Evolutionary conservation across 2,329 filamentous ascomycete genomes (phyloP).

Genomic region (Xenoacremonium recifei): DNA sequence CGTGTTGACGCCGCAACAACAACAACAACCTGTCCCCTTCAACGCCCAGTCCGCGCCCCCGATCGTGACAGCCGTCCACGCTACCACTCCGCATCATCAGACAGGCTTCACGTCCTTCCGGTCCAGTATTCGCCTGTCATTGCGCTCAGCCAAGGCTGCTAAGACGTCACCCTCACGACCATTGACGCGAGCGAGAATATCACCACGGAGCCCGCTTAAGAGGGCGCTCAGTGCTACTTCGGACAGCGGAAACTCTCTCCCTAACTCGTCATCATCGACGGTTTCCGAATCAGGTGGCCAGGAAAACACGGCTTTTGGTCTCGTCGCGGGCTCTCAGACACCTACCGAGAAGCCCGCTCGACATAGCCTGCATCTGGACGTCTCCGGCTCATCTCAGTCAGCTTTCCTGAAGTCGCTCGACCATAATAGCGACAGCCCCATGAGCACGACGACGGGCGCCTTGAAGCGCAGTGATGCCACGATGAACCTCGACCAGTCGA

Average conservation of each 20-base stretch:
- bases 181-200: conserved; percentile 63
- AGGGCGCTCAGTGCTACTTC: conserved; percentile 69
- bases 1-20: conserved; percentile 33
- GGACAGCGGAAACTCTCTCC: conserved; percentile 67
- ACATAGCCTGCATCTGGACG: conserved; percentile 58
- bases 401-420: conserved; percentile 52
- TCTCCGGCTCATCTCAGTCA: conserved; percentile 51
- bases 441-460: conserved; percentile 62
- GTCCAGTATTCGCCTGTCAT: conserved; percentile 64
- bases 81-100: conserved; percentile 32
- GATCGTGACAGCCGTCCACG: conserved; percentile 27
- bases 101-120: conserved; percentile 64
- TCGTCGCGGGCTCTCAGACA: no score
- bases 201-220: conserved; percentile 78
- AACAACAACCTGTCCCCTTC: conserved; percentile 30
- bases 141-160: conserved; percentile 61
- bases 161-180: conserved; percentile 55
- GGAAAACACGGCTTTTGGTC: conserved; percentile 48
- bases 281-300: conserved; percentile 40
- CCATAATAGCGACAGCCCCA: conserved; percentile 32
- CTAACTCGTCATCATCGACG: conserved; percentile 37
- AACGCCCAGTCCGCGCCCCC: conserved; percentile 36
- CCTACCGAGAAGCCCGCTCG: conserved; percentile 43
- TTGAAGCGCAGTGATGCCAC: conserved; percentile 88
- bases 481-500: conserved; percentile 81